phyloP scores from a whole-genome alignment of 805 yeast species.

The Candida cerambycidarum region DNA sequence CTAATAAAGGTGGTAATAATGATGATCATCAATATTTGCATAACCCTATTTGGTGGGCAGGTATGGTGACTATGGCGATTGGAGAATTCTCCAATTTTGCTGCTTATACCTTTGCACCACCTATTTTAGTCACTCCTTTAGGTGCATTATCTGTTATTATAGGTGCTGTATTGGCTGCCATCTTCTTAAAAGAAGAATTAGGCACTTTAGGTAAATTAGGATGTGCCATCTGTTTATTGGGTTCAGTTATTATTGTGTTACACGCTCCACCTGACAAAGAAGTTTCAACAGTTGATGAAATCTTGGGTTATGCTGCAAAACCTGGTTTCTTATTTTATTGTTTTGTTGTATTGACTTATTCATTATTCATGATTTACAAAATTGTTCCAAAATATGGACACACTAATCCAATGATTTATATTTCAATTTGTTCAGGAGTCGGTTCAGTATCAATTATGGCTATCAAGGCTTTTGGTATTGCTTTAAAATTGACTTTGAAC shows the following conservation, averaged over 20 bases:
- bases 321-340: constrained; percentile 76
- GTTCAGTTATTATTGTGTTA: constrained; percentile 81
- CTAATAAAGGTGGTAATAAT: constrained; percentile 54
- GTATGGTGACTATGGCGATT: constrained; percentile 84
- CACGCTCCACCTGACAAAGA: constrained; percentile 97
- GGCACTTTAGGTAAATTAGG: constrained; percentile 90
- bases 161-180: constrained; percentile 86
- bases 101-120: constrained; percentile 94
- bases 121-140: constrained; percentile 85
- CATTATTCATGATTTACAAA: constrained; percentile 76
- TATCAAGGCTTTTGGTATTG: constrained; percentile 91
- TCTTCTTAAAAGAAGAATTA: constrained; percentile 80
- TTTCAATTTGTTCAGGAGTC: constrained; percentile 85
- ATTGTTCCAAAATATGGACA: constrained; percentile 80
- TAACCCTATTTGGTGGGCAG: constrained; percentile 94
- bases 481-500: constrained; percentile 75
- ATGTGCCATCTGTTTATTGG: constrained; percentile 85
- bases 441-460: constrained; percentile 91
- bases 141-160: constrained; percentile 90
- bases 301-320: constrained; percentile 71
- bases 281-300: constrained; percentile 84
- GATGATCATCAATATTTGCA: constrained; percentile 76
- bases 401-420: constrained; percentile 82
- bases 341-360: constrained; percentile 59
- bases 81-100: constrained; percentile 94